These are phyloP conservation scores for Penicillium corylophilum DNA, from an alignment of 2,329 filamentous ascomycete species.

Conservation along the genomic window DNA sequence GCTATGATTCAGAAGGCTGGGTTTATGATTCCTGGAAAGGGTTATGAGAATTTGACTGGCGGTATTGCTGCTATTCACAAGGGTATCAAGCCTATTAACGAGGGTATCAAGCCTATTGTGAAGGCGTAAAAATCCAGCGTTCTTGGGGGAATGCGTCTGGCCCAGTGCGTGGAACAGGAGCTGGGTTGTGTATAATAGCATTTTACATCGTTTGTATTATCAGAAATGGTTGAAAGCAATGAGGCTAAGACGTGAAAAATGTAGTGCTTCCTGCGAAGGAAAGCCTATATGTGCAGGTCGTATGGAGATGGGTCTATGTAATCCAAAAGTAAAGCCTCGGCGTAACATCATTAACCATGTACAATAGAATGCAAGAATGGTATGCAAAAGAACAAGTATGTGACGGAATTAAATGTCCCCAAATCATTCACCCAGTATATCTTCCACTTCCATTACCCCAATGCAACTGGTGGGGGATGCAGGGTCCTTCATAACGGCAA, in stretches of 20 bases:
- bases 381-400: conserved; percentile 5
- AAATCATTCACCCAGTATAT: conserved; percentile 25
- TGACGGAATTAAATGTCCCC: neutral
- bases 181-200: conserved; percentile 18
- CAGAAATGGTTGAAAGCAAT: conserved; percentile 2
- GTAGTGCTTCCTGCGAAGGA: neutral
- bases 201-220: conserved; percentile 16
- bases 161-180: neutral
- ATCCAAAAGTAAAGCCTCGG: conserved; percentile 5
- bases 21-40: conserved; percentile 76
- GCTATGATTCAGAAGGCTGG: conserved; percentile 63
- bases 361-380: conserved; percentile 5
- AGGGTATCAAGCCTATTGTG: conserved; percentile 75
- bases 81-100: conserved; percentile 84
- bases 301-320: neutral
- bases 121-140: conserved; percentile 6
- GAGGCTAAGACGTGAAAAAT: neutral
- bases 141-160: neutral
- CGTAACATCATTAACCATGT: conserved; percentile 22
- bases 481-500: conserved; percentile 32
- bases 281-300: neutral
- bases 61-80: conserved; percentile 96
- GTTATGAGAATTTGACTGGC: conserved; percentile 86
- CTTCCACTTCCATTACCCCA: conserved; percentile 34
- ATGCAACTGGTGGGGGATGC: conserved; percentile 22